Evolutionary conservation across 306 rosid species (phyloP).

Genomic region (Hippophae rhamnoides): DNA sequence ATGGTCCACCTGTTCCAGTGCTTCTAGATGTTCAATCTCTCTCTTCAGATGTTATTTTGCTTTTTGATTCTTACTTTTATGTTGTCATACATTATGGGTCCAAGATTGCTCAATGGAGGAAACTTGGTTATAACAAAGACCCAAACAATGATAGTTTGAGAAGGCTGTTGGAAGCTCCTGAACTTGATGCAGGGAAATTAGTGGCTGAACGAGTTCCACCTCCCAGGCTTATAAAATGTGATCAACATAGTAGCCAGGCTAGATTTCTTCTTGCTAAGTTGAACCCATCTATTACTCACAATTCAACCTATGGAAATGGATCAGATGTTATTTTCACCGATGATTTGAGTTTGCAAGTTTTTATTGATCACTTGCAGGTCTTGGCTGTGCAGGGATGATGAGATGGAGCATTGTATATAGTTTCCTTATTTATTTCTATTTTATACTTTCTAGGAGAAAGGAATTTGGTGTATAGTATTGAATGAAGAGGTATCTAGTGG

Average conservation of each 20-base stretch:
- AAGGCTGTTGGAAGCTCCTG: slow-evolving; percentile 78
- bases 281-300: slow-evolving; percentile 87
- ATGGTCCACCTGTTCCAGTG: slow-evolving; percentile 82
- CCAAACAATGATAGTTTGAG: slow-evolving; percentile 72
- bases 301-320: slow-evolving; percentile 62
- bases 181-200: slow-evolving; percentile 65
- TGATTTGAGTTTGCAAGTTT: slow-evolving; percentile 84
- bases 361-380: slow-evolving; percentile 73
- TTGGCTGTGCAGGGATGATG: slow-evolving; percentile 78
- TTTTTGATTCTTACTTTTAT: slow-evolving; percentile 75
- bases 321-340: slow-evolving; percentile 77
- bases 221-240: slow-evolving; percentile 70
- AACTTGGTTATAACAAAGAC: slow-evolving; percentile 73
- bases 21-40: slow-evolving; percentile 73
- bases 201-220: slow-evolving; percentile 62
- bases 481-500: too few species aligned
- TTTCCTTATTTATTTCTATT: slow-evolving; percentile 11
- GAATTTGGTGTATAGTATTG: too few species aligned
- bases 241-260: slow-evolving; percentile 84
- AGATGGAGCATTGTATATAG: slow-evolving; percentile 11
- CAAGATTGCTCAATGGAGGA: slow-evolving; percentile 75
- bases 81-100: slow-evolving; percentile 85
- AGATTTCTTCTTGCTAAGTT: slow-evolving; percentile 91
- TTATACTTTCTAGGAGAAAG: not conserved
- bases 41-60: slow-evolving; percentile 68